Conservation (phyloP, 805 yeast genomes). For the Saturnispora diversa region DNA sequence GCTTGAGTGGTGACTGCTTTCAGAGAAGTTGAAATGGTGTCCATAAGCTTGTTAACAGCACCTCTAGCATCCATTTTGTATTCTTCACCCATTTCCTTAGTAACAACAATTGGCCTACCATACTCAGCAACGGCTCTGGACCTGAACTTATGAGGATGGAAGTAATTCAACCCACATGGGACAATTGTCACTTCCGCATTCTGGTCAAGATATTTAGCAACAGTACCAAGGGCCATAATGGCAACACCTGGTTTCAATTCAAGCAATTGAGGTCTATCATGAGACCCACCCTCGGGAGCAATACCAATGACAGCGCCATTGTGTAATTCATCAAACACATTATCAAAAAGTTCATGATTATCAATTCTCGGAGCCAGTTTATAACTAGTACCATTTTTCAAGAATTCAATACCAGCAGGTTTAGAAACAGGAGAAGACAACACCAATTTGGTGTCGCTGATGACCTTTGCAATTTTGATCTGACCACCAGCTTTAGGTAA, state of each 20-base stretch:
- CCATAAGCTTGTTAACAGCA: constrained; percentile 63
- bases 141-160: constrained; percentile 91
- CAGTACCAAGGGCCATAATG: constrained; percentile 93
- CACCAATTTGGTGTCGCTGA: constrained; percentile 60
- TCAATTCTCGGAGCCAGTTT: constrained; percentile 75
- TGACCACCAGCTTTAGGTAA: constrained; percentile 73
- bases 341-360: constrained; percentile 69
- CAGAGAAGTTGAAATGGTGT: constrained; percentile 56
- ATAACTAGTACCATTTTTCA: constrained; percentile 47
- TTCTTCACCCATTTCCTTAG: constrained; percentile 49
- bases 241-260: constrained; percentile 97
- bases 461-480: constrained; percentile 57
- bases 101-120: constrained; percentile 73
- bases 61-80: constrained; percentile 61
- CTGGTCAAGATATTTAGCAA: constrained; percentile 50
- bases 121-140: constrained; percentile 93
- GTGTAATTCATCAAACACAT: constrained; percentile 68
- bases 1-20: constrained; percentile 79
- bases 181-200: constrained; percentile 67
- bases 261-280: constrained; percentile 81
- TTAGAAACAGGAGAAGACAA: constrained; percentile 64
- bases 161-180: constrained; percentile 96
- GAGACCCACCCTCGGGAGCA: constrained; percentile 99
- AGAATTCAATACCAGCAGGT: constrained; percentile 37
- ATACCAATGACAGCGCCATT: constrained; percentile 78